Conservation (phyloP, 2,329 filamentous ascomycete species). For the Penicillium crustosum region DNA sequence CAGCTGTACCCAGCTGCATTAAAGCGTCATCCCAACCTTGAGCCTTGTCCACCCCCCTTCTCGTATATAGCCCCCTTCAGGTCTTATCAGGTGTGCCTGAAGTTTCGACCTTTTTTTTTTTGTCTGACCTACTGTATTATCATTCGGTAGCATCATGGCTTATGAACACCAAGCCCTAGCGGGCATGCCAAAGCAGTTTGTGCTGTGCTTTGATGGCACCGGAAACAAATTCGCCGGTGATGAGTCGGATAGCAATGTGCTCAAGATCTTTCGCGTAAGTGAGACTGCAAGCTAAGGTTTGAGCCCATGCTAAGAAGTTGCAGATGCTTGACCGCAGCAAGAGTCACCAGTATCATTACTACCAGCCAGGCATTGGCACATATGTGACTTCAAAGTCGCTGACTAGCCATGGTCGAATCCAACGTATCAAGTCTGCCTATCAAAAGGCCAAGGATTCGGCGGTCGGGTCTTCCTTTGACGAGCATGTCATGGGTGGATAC, state of each 20-base stretch:
- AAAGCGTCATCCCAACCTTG: background rate
- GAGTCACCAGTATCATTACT: conserved; percentile 44
- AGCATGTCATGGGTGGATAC: conserved; percentile 82
- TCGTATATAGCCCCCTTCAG: conserved; percentile 16
- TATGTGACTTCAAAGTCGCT: conserved; percentile 43
- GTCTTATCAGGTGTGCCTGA: background rate
- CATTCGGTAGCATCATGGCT: conserved; percentile 15
- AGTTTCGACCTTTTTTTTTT: background rate
- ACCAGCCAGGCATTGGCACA: conserved; percentile 48
- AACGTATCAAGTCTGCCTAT: conserved; percentile 55
- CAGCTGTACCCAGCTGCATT: background rate
- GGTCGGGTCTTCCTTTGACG: conserved; percentile 74
- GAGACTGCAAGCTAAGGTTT: conserved; percentile 1
- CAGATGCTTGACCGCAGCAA: conserved; percentile 45
- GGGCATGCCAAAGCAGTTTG: conserved; percentile 37
- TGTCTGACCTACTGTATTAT: background rate
- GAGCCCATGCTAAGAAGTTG: background rate
- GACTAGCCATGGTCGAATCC: conserved; percentile 34
- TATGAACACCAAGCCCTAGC: conserved; percentile 21
- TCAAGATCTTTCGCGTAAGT: conserved; percentile 48
- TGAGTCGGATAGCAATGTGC: conserved; percentile 48
- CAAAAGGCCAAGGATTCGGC: conserved; percentile 62
- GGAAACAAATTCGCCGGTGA: conserved; percentile 47
- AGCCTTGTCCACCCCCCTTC: background rate
- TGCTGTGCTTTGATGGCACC: conserved; percentile 48